Conservation (phyloP, 768 basidiomycete genomes). For the Naganishia antarctica region DNA sequence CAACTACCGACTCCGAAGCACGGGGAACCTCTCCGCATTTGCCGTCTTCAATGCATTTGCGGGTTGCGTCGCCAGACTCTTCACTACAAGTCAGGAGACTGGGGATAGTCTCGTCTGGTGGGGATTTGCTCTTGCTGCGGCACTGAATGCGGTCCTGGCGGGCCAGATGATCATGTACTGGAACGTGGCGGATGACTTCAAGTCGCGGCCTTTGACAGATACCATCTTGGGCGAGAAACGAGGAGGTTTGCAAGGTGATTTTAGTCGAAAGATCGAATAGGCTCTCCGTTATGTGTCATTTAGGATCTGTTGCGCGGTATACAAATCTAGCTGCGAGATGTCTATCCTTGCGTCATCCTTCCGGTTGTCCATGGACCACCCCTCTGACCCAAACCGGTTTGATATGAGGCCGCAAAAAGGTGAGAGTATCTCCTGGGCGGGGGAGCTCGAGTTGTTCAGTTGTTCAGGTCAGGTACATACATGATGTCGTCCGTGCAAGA, state of each 20-base stretch:
- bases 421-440: too few relatives aligned
- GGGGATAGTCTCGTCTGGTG: slow-evolving; percentile 73
- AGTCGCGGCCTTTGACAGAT: not conserved
- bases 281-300: not conserved
- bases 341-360: too few relatives aligned
- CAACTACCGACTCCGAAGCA: slow-evolving; percentile 68
- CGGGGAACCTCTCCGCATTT: slow-evolving; percentile 90
- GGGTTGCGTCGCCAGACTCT: slow-evolving; percentile 85
- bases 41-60: slow-evolving; percentile 80
- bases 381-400: too few relatives aligned
- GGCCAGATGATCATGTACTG: slow-evolving; percentile 70
- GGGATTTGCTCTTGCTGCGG: slow-evolving; percentile 75
- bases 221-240: slow-evolving; percentile 14
- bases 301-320: too few relatives aligned
- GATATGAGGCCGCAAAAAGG: too few relatives aligned
- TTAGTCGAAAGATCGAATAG: slow-evolving; percentile 14
- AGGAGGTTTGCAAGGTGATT: not conserved
- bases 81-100: slow-evolving; percentile 87
- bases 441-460: too few relatives aligned
- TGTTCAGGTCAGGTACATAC: too few relatives aligned
- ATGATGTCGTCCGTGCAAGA: too few relatives aligned
- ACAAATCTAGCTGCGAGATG: too few relatives aligned
- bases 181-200: slow-evolving; percentile 27
- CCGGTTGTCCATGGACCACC: too few relatives aligned
- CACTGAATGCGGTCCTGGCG: slow-evolving; percentile 78